Base-by-base conservation (phyloP, 495 filamentous ascomycete species). In the Staphylotrichum longicolle region DNA sequence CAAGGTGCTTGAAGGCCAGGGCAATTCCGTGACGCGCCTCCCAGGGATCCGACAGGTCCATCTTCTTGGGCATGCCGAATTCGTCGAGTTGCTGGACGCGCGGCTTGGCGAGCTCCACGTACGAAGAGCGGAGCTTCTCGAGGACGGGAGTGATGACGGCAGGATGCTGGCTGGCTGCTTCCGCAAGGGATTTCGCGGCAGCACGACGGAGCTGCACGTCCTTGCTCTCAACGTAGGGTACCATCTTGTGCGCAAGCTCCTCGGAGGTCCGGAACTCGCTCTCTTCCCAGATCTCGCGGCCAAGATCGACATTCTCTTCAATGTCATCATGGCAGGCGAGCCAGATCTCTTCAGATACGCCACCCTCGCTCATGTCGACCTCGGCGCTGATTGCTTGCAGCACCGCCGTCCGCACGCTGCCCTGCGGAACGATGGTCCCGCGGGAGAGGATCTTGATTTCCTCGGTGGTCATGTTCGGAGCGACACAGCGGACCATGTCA, bases 341-440 rank as follows among this genome's bases (percentile, higher is more conserved):
- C 93, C 93, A 98, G 11, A 98, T 88, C 66, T 98, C 91, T 60
- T 91, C 89, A 8, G 86, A 93, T 69, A 91, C 93, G 37, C 86
- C 83, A 33, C 89, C 77, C 54, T 96, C 90, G 52, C 86, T 92
- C 78, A 98, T 80, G 66, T 98, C 93, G 44, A 98, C 86, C 68
- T 97, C 91, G 30, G 90, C 84, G 64, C 91, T 88, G 68, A 97
- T 93, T 8, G 89, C 87, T 70, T 97, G 92, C n/a, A 98, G 77
- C 1, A 91, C 86, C 11, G 93, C 85, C n/a, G 87, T 89, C 53
- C 94, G 82, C 32, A 98, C 92, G 53, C 88, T 82, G 3, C 83
- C 75, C 62, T 97, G 88, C 0, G 89, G 77, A 11, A 93, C 89
- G 60, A 93, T 91, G 4, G 82, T 74, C 20, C 92, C 93, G 54